phyloP scores from a whole-genome alignment of 257 asterid species.

The Nicotiana undulata region DNA sequence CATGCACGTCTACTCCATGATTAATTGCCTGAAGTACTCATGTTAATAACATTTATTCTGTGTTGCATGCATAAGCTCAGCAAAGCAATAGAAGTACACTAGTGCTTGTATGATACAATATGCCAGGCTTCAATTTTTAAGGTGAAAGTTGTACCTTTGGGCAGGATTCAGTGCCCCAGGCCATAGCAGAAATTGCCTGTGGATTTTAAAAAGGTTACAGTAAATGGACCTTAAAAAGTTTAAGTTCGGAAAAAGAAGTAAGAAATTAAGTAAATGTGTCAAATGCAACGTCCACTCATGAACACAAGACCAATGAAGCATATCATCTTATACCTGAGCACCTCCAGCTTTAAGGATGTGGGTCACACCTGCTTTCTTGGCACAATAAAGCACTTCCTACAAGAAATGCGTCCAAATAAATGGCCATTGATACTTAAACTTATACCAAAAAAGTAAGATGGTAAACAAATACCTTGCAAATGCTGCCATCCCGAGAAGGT shows the following conservation, averaged over 20 bases:
- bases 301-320: not conserved
- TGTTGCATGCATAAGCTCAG: not conserved
- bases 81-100: not conserved
- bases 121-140: not conserved
- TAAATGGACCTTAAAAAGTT: not conserved
- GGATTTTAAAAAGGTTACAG: not conserved
- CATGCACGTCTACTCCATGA: not conserved
- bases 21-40: not conserved
- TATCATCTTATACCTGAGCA: constrained; percentile 63
- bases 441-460: not conserved
- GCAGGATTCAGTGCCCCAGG: constrained; percentile 98
- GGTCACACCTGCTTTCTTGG: constrained; percentile 96
- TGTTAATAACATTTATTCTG: not conserved
- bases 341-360: constrained; percentile 99
- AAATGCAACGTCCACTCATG: not conserved
- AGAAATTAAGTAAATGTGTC: not conserved
- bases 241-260: not conserved
- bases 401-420: not conserved
- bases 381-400: constrained; percentile 94
- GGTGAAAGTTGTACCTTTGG: constrained; percentile 64
- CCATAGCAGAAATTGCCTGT: constrained; percentile 98
- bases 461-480: constrained; percentile 64
- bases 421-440: not conserved
- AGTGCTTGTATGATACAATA: not conserved
- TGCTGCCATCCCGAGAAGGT: constrained; percentile 81